A percentile compares a stretch with the other conserved stretches of the same genome.
Evolutionary conservation across 768 basidiomycete species (phyloP).

Genomic region (Collybiopsis confluens): DNA sequence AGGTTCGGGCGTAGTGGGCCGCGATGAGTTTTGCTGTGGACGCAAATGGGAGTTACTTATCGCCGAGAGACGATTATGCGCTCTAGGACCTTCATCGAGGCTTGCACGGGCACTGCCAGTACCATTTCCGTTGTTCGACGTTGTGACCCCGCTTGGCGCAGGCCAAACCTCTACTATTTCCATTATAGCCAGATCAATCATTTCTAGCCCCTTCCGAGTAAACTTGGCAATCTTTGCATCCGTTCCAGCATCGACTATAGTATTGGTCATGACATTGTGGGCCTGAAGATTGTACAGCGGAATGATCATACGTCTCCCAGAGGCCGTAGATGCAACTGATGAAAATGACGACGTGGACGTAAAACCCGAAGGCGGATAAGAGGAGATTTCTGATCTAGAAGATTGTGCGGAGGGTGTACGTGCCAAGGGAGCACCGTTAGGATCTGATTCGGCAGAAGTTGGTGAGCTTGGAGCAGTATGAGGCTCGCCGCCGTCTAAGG

Average conservation of each 20-base stretch:
- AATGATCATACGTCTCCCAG: conserved; percentile 69
- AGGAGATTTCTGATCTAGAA: conserved; percentile 23
- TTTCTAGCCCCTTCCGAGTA: conserved; percentile 65
- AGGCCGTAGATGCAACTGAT: conserved; percentile 34
- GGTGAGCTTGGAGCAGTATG: conserved; percentile 20
- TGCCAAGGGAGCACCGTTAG: conserved; percentile 8
- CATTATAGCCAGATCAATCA: conserved; percentile 72
- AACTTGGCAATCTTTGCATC: conserved; percentile 84
- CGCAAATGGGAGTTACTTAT: neutral
- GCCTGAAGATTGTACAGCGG: conserved; percentile 86
- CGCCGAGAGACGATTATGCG: neutral
- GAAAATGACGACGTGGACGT: conserved; percentile 43
- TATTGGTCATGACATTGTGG: conserved; percentile 84
- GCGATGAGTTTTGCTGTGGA: neutral
- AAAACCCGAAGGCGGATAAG: conserved; percentile 52
- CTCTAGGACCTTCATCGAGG: conserved; percentile 1
- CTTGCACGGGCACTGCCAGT: neutral
- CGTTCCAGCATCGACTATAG: conserved; percentile 83
- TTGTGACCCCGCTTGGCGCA: conserved; percentile 24
- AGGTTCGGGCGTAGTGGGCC: conserved; percentile 16
- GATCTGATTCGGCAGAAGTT: neutral
- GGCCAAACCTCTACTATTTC: conserved; percentile 77
- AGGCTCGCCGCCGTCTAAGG: conserved; percentile 33
- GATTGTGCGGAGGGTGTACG: conserved; percentile 14
- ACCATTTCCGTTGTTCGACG: neutral